A percentile compares a stretch with the other conserved stretches of the same genome.
phyloP scores from a whole-genome alignment of 345 rosid species.

The Rhizophora apiculata region DNA sequence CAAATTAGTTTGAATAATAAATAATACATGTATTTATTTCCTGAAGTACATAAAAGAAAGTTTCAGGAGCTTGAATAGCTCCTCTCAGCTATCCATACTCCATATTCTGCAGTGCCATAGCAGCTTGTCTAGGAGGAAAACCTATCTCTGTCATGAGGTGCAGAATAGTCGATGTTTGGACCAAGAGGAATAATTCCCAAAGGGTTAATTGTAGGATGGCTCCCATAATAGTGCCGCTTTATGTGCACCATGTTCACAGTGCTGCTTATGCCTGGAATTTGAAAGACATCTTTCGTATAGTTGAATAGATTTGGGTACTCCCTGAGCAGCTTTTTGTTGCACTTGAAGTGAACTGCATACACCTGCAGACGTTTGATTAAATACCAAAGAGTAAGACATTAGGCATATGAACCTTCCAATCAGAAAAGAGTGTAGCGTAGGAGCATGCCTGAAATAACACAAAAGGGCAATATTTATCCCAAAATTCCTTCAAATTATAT shows the following conservation, averaged over 20 bases:
- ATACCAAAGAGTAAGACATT: not conserved
- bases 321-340: conserved; percentile 69
- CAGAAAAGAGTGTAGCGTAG: not conserved
- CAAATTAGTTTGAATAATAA: too few relatives aligned
- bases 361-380: conserved; percentile 35
- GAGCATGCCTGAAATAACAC: too few relatives aligned
- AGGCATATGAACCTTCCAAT: not conserved
- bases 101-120: not conserved
- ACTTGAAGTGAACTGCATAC: conserved; percentile 73
- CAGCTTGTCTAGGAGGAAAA: conserved; percentile 29
- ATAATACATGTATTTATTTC: too few relatives aligned
- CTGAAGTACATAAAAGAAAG: too few relatives aligned
- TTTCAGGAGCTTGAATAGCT: too few relatives aligned
- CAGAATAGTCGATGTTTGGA: conserved; percentile 53
- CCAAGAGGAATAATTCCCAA: conserved; percentile 64
- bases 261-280: conserved; percentile 52
- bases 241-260: conserved; percentile 68
- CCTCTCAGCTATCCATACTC: not conserved
- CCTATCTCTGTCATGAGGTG: conserved; percentile 54
- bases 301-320: conserved; percentile 70
- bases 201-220: conserved; percentile 68
- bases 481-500: too few relatives aligned
- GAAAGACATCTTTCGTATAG: conserved; percentile 63
- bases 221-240: conserved; percentile 72
- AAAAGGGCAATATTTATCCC: too few relatives aligned